phyloP scores from a whole-genome alignment of 2,329 filamentous ascomycete species.

The Ceratocystis destructans region DNA sequence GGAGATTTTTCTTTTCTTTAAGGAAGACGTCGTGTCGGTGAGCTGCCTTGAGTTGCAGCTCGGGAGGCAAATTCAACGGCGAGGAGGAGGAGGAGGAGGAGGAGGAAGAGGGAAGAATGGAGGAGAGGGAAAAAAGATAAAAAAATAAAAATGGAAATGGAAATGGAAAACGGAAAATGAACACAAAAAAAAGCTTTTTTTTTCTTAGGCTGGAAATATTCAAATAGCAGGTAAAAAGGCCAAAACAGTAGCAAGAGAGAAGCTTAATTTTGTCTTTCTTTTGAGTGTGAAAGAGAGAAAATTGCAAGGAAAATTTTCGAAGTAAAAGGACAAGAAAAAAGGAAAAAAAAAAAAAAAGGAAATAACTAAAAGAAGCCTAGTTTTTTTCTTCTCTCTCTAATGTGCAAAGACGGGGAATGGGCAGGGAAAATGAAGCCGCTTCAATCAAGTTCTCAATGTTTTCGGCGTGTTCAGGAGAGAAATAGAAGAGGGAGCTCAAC shows the following conservation, averaged over 20 bases:
- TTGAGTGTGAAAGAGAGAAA: neutral
- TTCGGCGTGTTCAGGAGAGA: too few relatives aligned
- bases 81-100: neutral
- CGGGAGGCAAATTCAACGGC: conserved; percentile 24
- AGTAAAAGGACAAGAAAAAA: conserved; percentile 1
- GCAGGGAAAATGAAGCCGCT: too few relatives aligned
- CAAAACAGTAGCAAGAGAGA: too few relatives aligned
- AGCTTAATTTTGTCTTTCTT: neutral
- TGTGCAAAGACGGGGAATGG: too few relatives aligned
- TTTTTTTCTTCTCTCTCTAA: too few relatives aligned
- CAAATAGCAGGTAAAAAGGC: neutral
- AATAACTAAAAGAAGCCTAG: neutral
- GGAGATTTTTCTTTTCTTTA: conserved; percentile 56
- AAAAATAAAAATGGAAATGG: conserved; percentile 2
- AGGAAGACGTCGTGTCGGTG: conserved; percentile 58
- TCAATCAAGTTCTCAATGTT: too few relatives aligned
- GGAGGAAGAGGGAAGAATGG: conserved; percentile 14
- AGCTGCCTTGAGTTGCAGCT: conserved; percentile 49
- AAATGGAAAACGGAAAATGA: conserved; percentile 18
- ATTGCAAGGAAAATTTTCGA: neutral
- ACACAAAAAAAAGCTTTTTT: conserved; percentile 15
- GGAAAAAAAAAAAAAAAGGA: neutral
- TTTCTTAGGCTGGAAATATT: neutral
- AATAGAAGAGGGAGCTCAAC: neutral
- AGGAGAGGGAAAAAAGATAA: neutral